Evolutionary conservation across 2,329 filamentous ascomycete genomes (phyloP).

Genomic region (Aspergillus hiratsukae): DNA sequence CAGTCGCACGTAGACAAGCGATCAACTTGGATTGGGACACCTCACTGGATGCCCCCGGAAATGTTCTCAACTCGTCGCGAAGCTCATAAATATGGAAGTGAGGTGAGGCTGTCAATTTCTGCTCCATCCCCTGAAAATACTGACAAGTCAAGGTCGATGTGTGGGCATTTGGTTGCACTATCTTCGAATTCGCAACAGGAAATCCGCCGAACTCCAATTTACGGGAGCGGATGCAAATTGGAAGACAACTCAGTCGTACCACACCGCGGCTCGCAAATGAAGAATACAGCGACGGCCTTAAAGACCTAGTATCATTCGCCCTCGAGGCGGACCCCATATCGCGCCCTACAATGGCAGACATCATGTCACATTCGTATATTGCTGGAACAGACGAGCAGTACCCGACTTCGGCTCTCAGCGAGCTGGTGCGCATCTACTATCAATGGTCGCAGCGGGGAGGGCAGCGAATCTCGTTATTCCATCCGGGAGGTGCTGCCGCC

Average conservation of each 20-base stretch:
- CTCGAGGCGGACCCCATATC: constrained; percentile 41
- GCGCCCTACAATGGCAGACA: constrained; percentile 45
- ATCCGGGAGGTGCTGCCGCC: constrained; percentile 54
- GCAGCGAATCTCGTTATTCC: constrained; percentile 54
- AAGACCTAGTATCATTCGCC: constrained; percentile 42
- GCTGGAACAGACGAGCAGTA: constrained; percentile 39
- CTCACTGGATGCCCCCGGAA: constrained; percentile 64
- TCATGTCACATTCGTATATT: constrained; percentile 45
- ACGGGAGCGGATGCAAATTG: constrained; percentile 45
- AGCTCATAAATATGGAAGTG: constrained; percentile 44
- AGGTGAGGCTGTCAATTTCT: constrained; percentile 29
- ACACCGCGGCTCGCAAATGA: constrained; percentile 41
- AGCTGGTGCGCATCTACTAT: constrained; percentile 46
- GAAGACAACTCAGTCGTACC: constrained; percentile 40
- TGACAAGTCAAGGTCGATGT: constrained; percentile 41
- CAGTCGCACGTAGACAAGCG: constrained; percentile 58
- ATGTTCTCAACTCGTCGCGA: constrained; percentile 42
- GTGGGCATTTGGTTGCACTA: constrained; percentile 49
- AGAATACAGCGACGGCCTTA: constrained; percentile 41
- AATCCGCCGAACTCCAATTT: constrained; percentile 47
- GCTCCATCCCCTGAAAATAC: background rate
- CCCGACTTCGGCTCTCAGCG: constrained; percentile 41
- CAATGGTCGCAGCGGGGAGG: constrained; percentile 47
- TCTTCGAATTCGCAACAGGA: constrained; percentile 48
- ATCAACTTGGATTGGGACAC: constrained; percentile 62